A percentile compares a stretch with the other conserved stretches of the same genome.
Evolutionary conservation across 2,329 filamentous ascomycete genomes (phyloP).

Genomic region (Catunica adiposa): DNA sequence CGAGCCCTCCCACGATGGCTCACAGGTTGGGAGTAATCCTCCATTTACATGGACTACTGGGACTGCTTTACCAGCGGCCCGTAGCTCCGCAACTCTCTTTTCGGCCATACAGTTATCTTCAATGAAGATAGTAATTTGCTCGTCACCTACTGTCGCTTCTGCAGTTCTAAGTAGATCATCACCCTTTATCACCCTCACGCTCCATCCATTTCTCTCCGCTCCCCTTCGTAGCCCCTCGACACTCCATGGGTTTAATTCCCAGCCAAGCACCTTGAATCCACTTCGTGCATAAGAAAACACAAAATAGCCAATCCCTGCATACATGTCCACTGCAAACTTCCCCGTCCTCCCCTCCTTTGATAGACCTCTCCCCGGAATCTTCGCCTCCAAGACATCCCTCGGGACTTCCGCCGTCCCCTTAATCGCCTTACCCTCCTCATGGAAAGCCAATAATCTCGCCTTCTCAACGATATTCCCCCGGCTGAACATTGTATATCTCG

Average conservation of each 20-base stretch:
- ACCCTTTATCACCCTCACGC: slow-evolving; percentile 34
- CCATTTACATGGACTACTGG: slow-evolving; percentile 45
- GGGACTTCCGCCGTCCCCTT: not conserved
- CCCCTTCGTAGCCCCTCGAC: slow-evolving; percentile 69
- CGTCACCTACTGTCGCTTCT: slow-evolving; percentile 26
- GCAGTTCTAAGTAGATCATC: slow-evolving; percentile 22
- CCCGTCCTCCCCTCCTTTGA: not conserved
- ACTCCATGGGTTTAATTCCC: slow-evolving; percentile 82
- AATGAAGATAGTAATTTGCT: slow-evolving; percentile 48
- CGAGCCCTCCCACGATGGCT: slow-evolving; percentile 35
- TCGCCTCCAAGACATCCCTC: not conserved
- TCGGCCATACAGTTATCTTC: slow-evolving; percentile 48
- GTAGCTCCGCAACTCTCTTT: slow-evolving; percentile 24
- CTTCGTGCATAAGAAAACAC: slow-evolving; percentile 63
- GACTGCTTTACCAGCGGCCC: not conserved
- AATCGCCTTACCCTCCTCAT: slow-evolving; percentile 14
- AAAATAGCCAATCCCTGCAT: slow-evolving; percentile 90
- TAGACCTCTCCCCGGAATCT: not conserved
- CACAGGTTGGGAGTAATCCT: slow-evolving; percentile 44
- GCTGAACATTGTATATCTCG: slow-evolving; percentile 85
- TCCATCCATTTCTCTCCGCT: slow-evolving; percentile 52
- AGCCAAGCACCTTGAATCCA: slow-evolving; percentile 62
- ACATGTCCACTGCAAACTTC: slow-evolving; percentile 53
- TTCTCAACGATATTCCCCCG: slow-evolving; percentile 85
- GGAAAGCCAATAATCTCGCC: slow-evolving; percentile 48